Conservation (phyloP, 805 yeast genomes). For the Lachancea meyersii region DNA sequence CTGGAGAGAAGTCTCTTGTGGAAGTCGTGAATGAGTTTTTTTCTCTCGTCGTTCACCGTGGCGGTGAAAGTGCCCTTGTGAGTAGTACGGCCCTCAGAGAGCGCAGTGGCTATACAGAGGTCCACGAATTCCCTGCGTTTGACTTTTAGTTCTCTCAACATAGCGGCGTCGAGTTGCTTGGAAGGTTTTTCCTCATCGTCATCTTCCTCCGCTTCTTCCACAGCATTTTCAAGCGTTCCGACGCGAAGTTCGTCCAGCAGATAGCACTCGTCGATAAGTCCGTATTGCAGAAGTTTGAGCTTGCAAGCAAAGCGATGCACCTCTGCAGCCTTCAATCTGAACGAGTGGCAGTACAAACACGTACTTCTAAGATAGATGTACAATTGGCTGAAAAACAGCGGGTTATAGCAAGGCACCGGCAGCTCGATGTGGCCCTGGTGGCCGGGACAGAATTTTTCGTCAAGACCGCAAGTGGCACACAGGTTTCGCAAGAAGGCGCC, state of each 20-base stretch:
- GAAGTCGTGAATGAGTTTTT: slow-evolving; percentile 62
- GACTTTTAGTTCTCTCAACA: slow-evolving; percentile 43
- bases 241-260: slow-evolving; percentile 59
- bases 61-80: slow-evolving; percentile 72
- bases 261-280: slow-evolving; percentile 71
- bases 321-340: slow-evolving; percentile 63
- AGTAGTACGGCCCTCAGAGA: slow-evolving; percentile 68
- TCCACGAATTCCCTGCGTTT: slow-evolving; percentile 68
- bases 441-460: slow-evolving; percentile 93
- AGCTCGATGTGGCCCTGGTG: slow-evolving; percentile 97
- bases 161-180: slow-evolving; percentile 36
- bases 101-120: slow-evolving; percentile 61
- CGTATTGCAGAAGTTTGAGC: slow-evolving; percentile 77
- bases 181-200: slow-evolving; percentile 34
- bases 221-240: slow-evolving; percentile 30
- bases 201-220: slow-evolving; percentile 42
- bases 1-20: slow-evolving; percentile 67
- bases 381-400: slow-evolving; percentile 87
- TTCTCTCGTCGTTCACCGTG: slow-evolving; percentile 81
- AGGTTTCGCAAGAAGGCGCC: slow-evolving; percentile 89
- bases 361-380: slow-evolving; percentile 75
- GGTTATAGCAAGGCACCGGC: slow-evolving; percentile 93
- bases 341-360: slow-evolving; percentile 86
- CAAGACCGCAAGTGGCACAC: slow-evolving; percentile 94
- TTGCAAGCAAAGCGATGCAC: slow-evolving; percentile 73